Conservation (phyloP, 139 green algal species). For the Pseudopediastrum boryanum region DNA sequence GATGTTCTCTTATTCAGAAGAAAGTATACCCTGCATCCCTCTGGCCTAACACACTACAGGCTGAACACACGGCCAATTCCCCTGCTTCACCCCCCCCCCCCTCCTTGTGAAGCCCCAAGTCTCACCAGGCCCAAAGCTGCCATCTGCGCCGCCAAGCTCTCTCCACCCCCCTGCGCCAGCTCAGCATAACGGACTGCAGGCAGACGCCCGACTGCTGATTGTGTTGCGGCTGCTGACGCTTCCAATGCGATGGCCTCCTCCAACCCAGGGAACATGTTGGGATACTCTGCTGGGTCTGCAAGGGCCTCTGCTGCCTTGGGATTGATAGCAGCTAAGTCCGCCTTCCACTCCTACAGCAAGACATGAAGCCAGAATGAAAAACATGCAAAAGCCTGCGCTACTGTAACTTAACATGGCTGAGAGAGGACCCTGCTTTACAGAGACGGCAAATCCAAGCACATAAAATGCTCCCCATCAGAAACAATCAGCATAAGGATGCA, state of each 20-base stretch:
- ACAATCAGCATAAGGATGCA: too few relatives aligned
- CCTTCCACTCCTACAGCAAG: slow-evolving; percentile 82
- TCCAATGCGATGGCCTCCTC: slow-evolving; percentile 20
- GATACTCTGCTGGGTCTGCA: slow-evolving; percentile 93
- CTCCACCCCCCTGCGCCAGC: neutral
- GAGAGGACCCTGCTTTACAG: too few relatives aligned
- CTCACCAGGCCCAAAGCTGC: slow-evolving; percentile 8
- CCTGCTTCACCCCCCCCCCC: too few relatives aligned
- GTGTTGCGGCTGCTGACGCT: slow-evolving; percentile 8
- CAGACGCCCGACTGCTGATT: slow-evolving; percentile 18
- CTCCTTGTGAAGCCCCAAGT: too few relatives aligned
- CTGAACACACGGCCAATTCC: too few relatives aligned
- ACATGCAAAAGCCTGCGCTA: slow-evolving; percentile 1
- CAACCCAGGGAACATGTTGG: slow-evolving; percentile 96
- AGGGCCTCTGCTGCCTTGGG: slow-evolving; percentile 94
- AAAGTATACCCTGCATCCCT: too few relatives aligned
- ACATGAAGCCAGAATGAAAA: neutral
- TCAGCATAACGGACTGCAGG: neutral
- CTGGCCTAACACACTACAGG: too few relatives aligned
- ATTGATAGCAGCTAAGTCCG: slow-evolving; percentile 93
- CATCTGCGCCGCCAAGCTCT: slow-evolving; percentile 30
- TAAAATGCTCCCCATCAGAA: too few relatives aligned
- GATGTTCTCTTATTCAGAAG: too few relatives aligned
- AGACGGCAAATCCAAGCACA: too few relatives aligned
- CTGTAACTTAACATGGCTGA: too few relatives aligned